A percentile compares a stretch with the other conserved stretches of the same genome.
These are phyloP conservation scores for Lentithecium fluviatile DNA, from an alignment of 495 filamentous ascomycete genomes.

Conservation along the genomic window DNA sequence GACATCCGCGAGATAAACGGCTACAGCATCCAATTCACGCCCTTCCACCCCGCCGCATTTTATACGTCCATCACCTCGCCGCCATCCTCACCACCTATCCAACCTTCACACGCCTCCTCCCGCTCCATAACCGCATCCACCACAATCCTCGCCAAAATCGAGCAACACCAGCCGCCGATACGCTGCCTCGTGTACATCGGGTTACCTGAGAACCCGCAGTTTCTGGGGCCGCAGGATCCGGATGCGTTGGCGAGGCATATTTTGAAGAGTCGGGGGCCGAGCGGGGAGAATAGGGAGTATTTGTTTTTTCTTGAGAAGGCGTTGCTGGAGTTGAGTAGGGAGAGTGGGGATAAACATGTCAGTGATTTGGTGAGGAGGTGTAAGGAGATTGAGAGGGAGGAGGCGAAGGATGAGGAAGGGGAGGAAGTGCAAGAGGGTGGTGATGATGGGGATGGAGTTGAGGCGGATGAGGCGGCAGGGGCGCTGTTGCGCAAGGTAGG, in stretches of 20 bases:
- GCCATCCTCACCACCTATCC: slow-evolving; percentile 40
- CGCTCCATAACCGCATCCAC: slow-evolving; percentile 37
- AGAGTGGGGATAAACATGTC: slow-evolving; percentile 84
- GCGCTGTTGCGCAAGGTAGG: slow-evolving; percentile 48
- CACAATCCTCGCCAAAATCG: not conserved
- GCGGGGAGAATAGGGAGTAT: slow-evolving; percentile 91
- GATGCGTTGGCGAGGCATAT: slow-evolving; percentile 84
- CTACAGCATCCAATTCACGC: slow-evolving; percentile 85
- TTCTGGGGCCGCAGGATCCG: slow-evolving; percentile 77
- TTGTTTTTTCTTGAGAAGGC: slow-evolving; percentile 77
- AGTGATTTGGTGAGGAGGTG: slow-evolving; percentile 56
- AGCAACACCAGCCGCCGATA: slow-evolving; percentile 41
- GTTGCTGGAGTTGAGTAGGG: slow-evolving; percentile 69
- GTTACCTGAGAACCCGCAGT: slow-evolving; percentile 89
- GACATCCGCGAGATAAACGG: slow-evolving; percentile 97
- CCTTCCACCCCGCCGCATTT: slow-evolving; percentile 59
- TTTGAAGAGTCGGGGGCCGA: slow-evolving; percentile 70
- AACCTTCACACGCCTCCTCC: slow-evolving; percentile 40
- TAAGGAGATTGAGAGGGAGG: slow-evolving; percentile 49
- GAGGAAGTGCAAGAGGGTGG: slow-evolving; percentile 12
- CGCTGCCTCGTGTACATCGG: slow-evolving; percentile 88
- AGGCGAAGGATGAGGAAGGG: slow-evolving; percentile 25
- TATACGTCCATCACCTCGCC: slow-evolving; percentile 29
- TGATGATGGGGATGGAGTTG: slow-evolving; percentile 7
- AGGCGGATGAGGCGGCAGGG: slow-evolving; percentile 13